Percentiles rank a stretch among this genome's conserved stretches.
Evolutionary conservation across 345 rosid genomes (phyloP).

Genomic region (Cochlearia excelsa): DNA sequence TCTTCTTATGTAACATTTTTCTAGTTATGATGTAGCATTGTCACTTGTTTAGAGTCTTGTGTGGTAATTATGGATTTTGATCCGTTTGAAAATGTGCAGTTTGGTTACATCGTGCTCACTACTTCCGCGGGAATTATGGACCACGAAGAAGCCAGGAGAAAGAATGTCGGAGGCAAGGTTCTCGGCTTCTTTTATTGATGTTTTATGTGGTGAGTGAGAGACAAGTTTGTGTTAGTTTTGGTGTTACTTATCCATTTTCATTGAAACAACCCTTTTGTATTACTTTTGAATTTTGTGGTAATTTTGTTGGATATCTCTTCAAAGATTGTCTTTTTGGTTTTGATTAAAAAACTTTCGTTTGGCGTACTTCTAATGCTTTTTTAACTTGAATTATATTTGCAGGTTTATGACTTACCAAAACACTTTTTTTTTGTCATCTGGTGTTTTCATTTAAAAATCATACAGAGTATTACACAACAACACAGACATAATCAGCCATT

Average conservation of each 20-base stretch:
- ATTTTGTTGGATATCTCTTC: background rate
- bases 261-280: background rate
- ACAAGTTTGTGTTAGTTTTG: constrained; percentile 4
- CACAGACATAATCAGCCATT: no score
- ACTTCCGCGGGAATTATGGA: constrained; percentile 48
- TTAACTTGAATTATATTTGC: no score
- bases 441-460: no score
- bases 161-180: constrained; percentile 46
- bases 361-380: background rate
- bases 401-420: no score
- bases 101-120: constrained; percentile 41
- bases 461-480: no score
- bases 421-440: no score
- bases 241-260: constrained; percentile 10
- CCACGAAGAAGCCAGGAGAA: constrained; percentile 44
- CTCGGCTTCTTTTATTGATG: constrained; percentile 44
- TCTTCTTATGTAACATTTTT: background rate
- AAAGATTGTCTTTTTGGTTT: background rate
- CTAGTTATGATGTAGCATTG: background rate
- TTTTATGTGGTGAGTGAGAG: background rate
- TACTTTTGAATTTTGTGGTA: constrained; percentile 29
- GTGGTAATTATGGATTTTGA: background rate
- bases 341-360: background rate
- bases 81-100: constrained; percentile 20
- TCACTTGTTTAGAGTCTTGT: background rate